Evolutionary conservation across 805 yeast species (phyloP), one percentile per base, ranked within the genome.

Genomic region (Saccharomycopsis amapae): DNA sequence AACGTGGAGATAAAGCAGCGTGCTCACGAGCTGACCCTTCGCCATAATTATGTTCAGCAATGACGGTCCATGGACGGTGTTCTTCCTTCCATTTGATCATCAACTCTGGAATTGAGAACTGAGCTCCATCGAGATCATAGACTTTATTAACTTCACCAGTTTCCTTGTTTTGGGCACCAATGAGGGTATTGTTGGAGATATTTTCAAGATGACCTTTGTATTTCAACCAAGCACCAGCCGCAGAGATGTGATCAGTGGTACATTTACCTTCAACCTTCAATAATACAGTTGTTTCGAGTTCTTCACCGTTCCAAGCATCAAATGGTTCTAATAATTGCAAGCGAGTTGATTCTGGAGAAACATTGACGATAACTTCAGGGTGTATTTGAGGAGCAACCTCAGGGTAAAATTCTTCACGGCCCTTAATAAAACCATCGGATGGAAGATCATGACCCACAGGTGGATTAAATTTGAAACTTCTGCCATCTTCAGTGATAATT

Each of bases 191-290:
- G 69, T 93, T 76, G 7, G 96, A 85, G 56, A 90, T 93, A 68
- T 90, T 90, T 76, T 88, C 90, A 75, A 90, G 78, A 76, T 90
- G 98, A 72, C 98, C 98, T 78, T 97, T 86, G 90, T 90, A 90
- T 76, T 90, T 90, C 79, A 90, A 85, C 98, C 98, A 90, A 65
- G 97, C 97, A 73, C 98, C 98, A 65, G 98, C 98, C 95, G 87
- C 89, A 62, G 97, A 90, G 63, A 90, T 90, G 75, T 90, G 98
- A 75, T 90, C 98, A 32, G 98, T 90, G 35, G 98, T 90, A 73
- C 97, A 93, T 67, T 90, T 90, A 53, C 98, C 98, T 67, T 87
- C 90, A 38, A 93, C 97, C 68, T 90, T 90, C 61, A 90, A 66
- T 51, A 89, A 68, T 1, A 90, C 85, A 40, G 77, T 77, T 28